Base-by-base conservation (phyloP, 1,284 basidiomycete species). In the Omphalotus olearius region DNA sequence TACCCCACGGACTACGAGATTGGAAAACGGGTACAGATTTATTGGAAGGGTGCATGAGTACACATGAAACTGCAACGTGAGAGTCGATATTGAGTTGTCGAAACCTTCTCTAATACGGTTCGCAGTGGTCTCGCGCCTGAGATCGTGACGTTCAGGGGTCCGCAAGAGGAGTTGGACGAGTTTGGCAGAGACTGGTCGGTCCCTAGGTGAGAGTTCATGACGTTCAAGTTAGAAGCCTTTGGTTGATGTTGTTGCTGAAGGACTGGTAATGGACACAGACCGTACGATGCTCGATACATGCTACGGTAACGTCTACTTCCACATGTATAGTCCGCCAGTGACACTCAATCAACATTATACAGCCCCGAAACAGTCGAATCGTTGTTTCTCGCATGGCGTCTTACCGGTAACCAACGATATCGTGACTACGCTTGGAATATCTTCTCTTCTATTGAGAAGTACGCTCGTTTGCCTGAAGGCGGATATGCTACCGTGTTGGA, bases 361-460 rank as follows among this genome's bases (percentile, higher is more conserved):
- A 79, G 82, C 2, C 88, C 88, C 4, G 88, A 92, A 64, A 91
- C 88, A 9, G 80, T 88, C 36, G 88, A 92, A 67, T 87, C 83
- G 14, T 75, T 91, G 17, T 88, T 89, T 69, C 69, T 88, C 46
- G 88, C 84, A 2, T 78, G 67, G 66, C 77, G 88, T 13, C 67
- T 84, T 10, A 89, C 87, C 0, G 84, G 86, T 26, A 79, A 89
- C 58, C 62, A 71, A 37, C 74, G 76, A 43, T 90, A 88, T 64
- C 78, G 88, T 20, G 68, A 80, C n/a, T 81, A 79, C 67, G 88
- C 86, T 17, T 91, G 88, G 88, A 56, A 72, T 45, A 88, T 91
- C 60, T 92, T 91, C 70, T 65, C 83, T 63, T 79, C 88, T 1
- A 90, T 92, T 61, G 76, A 87, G 59, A 75, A 76, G 62, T 76